Base-by-base conservation (phyloP, 495 filamentous ascomycete species). In the Podospora fimiseda region DNA sequence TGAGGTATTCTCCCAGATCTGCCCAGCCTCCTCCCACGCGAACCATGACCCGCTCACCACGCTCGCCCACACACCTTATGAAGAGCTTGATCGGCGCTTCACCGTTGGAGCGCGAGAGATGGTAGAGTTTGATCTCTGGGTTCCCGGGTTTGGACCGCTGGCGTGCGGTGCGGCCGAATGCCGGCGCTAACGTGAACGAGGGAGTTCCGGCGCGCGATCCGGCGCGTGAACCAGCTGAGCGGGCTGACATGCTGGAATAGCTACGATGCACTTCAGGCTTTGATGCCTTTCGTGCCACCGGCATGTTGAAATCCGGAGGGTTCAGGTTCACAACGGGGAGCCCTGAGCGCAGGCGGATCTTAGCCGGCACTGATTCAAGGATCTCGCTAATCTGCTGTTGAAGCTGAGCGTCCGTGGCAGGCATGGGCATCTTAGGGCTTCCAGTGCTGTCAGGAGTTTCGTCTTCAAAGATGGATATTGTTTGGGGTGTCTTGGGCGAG, bases 1-100 rank as follows among this genome's bases (percentile, higher is more conserved):
- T 83, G n/a, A 98, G 76, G 63, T 95, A 97, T 67, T 96, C 92
- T 21, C 85, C 90, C 19, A 98, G 73, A 64, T 98, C 93, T 13
- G 90, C 88, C 93, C 93, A 98, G 33, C 93, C 93, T 52, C 93
- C 93, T 14, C 93, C 93, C 18, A 97, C 89, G 50, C 93, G 86
- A 8, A 96, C 94, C 90, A 98, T 96, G 41, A 97, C 90, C 22
- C 93, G 82, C 66, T 95, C 89, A n/a, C 86, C 85, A 23, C 81
- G 76, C 65, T 94, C 89, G 33, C 93, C 93, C 1, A 98, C 90
- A 13, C 89, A 82, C 1, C 93, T 86, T 21, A 97, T 89, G 62
- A 92, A 93, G 1, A 98, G 79, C 66, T 95, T 96, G 56, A 93
- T 90, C 0, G 93, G 93, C 21, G 85, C 78, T 53, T 90, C 81